These are phyloP conservation scores for Iberis pinnata DNA, from an alignment of 345 rosid species.

Conservation along the genomic window DNA sequence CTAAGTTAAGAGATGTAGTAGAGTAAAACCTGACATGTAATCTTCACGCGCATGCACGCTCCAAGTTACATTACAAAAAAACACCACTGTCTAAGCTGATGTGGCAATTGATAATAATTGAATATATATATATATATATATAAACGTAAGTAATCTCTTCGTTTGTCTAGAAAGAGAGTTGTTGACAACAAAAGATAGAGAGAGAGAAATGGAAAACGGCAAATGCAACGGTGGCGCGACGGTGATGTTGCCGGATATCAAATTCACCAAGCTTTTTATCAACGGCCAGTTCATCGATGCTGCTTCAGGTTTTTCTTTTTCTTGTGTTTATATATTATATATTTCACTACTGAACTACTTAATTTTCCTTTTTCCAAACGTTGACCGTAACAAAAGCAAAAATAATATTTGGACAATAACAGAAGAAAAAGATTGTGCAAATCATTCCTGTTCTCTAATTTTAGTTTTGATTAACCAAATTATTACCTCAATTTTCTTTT, in stretches of 20 bases:
- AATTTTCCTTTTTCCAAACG: too few relatives aligned
- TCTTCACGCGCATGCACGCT: slow-evolving; percentile 17
- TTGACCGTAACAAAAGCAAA: not conserved
- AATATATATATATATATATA: slow-evolving; percentile 14
- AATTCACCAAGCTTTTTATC: slow-evolving; percentile 62
- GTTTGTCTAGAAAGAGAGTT: not conserved
- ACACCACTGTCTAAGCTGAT: slow-evolving; percentile 22
- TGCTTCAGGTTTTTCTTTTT: slow-evolving; percentile 38
- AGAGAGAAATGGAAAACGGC: slow-evolving; percentile 33
- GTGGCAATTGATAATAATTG: too few relatives aligned
- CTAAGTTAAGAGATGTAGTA: not conserved
- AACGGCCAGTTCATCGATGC: slow-evolving; percentile 61
- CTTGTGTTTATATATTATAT: not conserved
- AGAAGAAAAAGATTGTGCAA: not conserved
- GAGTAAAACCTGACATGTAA: not conserved
- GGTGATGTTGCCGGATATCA: slow-evolving; percentile 40
- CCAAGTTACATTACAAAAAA: slow-evolving; percentile 10
- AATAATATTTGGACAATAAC: not conserved
- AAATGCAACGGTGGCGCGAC: slow-evolving; percentile 33
- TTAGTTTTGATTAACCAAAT: not conserved
- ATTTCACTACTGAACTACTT: not conserved
- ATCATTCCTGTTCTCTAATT: not conserved
- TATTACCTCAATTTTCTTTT: not conserved
- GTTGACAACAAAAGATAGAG: not conserved
- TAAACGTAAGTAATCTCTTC: slow-evolving; percentile 18